phyloP scores from a whole-genome alignment of 2,329 filamentous ascomycete species.

The Colletotrichum tropicicola region DNA sequence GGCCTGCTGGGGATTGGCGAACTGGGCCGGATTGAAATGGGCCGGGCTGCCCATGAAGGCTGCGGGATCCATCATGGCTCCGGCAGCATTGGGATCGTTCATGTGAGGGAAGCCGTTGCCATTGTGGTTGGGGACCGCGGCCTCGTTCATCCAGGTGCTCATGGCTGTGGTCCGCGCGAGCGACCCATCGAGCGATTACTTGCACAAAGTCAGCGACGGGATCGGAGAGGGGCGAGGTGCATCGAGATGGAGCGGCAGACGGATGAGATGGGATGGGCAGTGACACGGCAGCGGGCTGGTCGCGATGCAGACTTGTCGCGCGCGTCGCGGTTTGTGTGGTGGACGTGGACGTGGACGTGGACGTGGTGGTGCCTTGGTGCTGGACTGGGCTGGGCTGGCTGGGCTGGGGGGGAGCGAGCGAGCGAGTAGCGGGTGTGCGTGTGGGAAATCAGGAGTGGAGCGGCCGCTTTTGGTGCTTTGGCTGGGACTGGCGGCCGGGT shows the following conservation, averaged over 20 bases:
- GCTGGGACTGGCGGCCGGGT: background rate
- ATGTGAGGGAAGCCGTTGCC: conserved; percentile 74
- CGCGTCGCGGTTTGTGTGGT: conserved; percentile 33
- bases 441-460: conserved; percentile 28
- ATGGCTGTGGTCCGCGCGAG: conserved; percentile 63
- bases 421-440: conserved; percentile 22
- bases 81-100: conserved; percentile 65
- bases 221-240: conserved; percentile 47
- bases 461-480: conserved; percentile 16
- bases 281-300: conserved; percentile 49
- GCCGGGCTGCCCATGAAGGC: conserved; percentile 68
- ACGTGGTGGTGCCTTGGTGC: conserved; percentile 37
- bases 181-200: conserved; percentile 56
- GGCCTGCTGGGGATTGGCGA: conserved; percentile 58
- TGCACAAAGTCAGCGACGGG: conserved; percentile 56
- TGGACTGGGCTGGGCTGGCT: conserved; percentile 29
- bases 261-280: conserved; percentile 37
- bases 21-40: conserved; percentile 68
- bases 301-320: conserved; percentile 28
- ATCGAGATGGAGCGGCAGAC: conserved; percentile 48
- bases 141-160: conserved; percentile 79
- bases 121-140: conserved; percentile 74
- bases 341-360: conserved; percentile 46
- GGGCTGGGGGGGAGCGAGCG: conserved; percentile 16
- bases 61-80: conserved; percentile 72